Evolutionary conservation across 1,284 basidiomycete species (phyloP), one percentile per base, ranked within the genome.

Genomic region (Irpex sp.): DNA sequence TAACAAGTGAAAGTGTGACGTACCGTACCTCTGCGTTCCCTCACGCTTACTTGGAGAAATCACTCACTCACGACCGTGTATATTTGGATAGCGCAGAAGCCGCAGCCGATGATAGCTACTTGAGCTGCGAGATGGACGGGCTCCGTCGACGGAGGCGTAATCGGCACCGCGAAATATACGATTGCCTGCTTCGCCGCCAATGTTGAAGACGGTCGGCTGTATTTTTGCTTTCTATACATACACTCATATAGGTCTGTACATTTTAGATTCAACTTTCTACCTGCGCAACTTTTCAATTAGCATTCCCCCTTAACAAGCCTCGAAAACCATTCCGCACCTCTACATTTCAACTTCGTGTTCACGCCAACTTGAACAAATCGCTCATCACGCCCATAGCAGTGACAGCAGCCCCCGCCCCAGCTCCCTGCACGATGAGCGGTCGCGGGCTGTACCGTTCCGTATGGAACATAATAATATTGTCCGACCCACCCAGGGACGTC

Each of bases 381-480:
- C 89, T 87, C 60, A 95, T 80, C 18, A 98, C 95, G 21, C 96
- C 96, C 94, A 98, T 98, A 0, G 96, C 97, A 16, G 96, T 99
- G 16, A 99, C 96, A 33, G 93, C 95, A 1, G 95, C 95, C 19
- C 96, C 96, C 0, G 97, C 96, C 10, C 96, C 96, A 0, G 95
- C 88, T 48, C 96, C 96, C 73, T 98, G 96, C 21, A 99, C 83
- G 65, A 98, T 92, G 63, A 99, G 78, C 0, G 96, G 92, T 59
- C 92, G 78, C 6, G 87, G 82, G 21, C 88, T 87, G 69, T 96
- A 95, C 54, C 97, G 82, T 73, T 92, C 88, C 0, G 96, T 98
- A 73, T 93, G 88, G 84, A 98, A 98, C 78, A 96, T 93, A 72
- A 99, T 86, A 72, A 99, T 98, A 75, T 98, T 99, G 77, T 99